These are phyloP conservation scores for Zea luxurians DNA, from an alignment of 176 grass and related monocot genomes.

Conservation along the genomic window DNA sequence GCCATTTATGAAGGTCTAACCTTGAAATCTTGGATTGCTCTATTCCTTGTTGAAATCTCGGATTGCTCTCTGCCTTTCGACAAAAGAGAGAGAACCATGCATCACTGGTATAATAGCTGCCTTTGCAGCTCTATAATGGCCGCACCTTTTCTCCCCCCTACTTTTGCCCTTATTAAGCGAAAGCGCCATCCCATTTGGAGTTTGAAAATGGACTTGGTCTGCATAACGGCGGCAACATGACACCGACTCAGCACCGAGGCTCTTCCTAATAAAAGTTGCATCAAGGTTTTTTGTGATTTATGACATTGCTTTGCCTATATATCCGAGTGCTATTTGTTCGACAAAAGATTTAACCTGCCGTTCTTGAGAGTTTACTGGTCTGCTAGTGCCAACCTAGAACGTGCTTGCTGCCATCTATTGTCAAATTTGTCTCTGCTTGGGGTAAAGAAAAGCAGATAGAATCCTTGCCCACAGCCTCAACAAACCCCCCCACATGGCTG, in stretches of 20 bases:
- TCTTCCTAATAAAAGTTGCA: neutral
- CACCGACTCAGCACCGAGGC: neutral
- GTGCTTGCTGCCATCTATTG: slow-evolving; percentile 22
- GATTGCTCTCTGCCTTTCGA: neutral
- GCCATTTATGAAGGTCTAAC: neutral
- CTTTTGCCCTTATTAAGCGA: slow-evolving; percentile 40
- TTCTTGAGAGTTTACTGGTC: slow-evolving; percentile 14
- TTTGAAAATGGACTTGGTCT: neutral
- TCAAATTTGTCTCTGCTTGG: slow-evolving; percentile 34
- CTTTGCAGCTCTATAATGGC: slow-evolving; percentile 25
- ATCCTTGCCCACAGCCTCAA: slow-evolving; percentile 34
- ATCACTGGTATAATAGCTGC: slow-evolving; percentile 15
- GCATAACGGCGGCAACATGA: neutral
- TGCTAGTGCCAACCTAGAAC: slow-evolving; percentile 24
- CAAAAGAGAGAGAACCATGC: slow-evolving; percentile 1
- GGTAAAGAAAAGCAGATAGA: slow-evolving; percentile 37
- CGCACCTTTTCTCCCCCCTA: neutral
- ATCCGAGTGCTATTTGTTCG: neutral
- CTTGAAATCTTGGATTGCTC: neutral
- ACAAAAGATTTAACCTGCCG: slow-evolving; percentile 10
- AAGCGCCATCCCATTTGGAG: slow-evolving; percentile 19
- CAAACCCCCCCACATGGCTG: slow-evolving; percentile 43
- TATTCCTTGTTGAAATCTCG: neutral
- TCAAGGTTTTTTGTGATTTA: neutral
- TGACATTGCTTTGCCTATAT: neutral